These are phyloP conservation scores for Tuber microsphaerosporum DNA, from an alignment of 495 filamentous ascomycete species.

Conservation along the genomic window DNA sequence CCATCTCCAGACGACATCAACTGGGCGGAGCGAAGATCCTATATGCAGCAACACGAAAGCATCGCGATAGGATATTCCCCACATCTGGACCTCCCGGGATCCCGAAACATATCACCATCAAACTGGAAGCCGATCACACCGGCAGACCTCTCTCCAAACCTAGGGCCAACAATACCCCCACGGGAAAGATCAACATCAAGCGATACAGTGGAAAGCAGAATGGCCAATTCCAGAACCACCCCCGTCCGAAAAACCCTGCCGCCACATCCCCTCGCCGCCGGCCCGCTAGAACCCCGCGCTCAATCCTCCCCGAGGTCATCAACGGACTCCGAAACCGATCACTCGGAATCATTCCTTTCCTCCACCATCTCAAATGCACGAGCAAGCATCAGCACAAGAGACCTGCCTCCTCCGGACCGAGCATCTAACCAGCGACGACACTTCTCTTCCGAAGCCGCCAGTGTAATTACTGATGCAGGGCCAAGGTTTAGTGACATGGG, in stretches of 20 bases:
- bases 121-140: slow-evolving; percentile 17
- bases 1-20: slow-evolving; percentile 26
- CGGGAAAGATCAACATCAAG: slow-evolving; percentile 12
- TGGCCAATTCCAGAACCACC: background rate
- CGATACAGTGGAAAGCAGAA: background rate
- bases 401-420: background rate
- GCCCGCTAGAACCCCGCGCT: slow-evolving; percentile 2
- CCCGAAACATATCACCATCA: slow-evolving; percentile 9
- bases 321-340: slow-evolving; percentile 3
- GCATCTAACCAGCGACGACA: background rate
- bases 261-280: background rate
- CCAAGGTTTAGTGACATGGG: background rate
- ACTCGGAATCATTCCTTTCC: slow-evolving; percentile 1
- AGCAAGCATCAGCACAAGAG: background rate
- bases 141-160: slow-evolving; percentile 26
- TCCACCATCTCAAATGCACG: background rate
- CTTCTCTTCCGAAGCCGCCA: background rate
- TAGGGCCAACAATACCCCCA: slow-evolving; percentile 26
- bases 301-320: background rate
- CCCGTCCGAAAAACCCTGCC: background rate
- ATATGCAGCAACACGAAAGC: slow-evolving; percentile 10
- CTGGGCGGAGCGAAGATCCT: slow-evolving; percentile 13
- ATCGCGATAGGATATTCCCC: slow-evolving; percentile 25
- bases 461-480: background rate
- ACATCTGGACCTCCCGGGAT: background rate